phyloP scores from a whole-genome alignment of 2,329 filamentous ascomycete species.

The Dothiorella sarmentorum region DNA sequence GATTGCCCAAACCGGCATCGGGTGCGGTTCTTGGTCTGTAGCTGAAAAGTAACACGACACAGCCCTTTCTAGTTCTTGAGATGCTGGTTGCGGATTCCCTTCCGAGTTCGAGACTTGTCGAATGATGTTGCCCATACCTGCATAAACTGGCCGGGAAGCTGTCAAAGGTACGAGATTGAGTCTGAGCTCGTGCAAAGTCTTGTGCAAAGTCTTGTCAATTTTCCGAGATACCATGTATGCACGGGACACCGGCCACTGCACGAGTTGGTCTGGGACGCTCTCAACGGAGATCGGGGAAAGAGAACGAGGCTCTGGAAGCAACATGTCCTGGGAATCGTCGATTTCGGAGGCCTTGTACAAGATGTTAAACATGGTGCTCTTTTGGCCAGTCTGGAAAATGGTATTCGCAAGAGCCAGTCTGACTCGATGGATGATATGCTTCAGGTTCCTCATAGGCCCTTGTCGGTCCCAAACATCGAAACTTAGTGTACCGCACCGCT shows the following conservation, averaged over 20 bases:
- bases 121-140: slow-evolving; percentile 76
- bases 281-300: not conserved
- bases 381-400: slow-evolving; percentile 66
- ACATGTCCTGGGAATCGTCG: not conserved
- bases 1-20: slow-evolving; percentile 70
- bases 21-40: slow-evolving; percentile 38
- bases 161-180: slow-evolving; percentile 62
- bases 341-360: slow-evolving; percentile 22
- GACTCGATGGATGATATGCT: slow-evolving; percentile 31
- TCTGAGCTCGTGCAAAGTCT: slow-evolving; percentile 18
- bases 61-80: slow-evolving; percentile 64
- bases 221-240: not conserved
- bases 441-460: not conserved
- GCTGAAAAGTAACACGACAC: slow-evolving; percentile 58
- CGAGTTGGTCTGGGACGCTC: not conserved
- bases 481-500: not conserved
- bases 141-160: slow-evolving; percentile 57
- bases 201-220: not conserved
- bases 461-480: not conserved
- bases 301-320: not conserved
- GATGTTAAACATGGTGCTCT: slow-evolving; percentile 28
- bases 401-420: slow-evolving; percentile 67
- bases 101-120: slow-evolving; percentile 54
- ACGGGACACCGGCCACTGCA: not conserved
- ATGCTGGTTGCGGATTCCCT: slow-evolving; percentile 57